phyloP scores from a whole-genome alignment of 371 early-diverging fungal genomes.

The Mitosporidium daphniae region DNA sequence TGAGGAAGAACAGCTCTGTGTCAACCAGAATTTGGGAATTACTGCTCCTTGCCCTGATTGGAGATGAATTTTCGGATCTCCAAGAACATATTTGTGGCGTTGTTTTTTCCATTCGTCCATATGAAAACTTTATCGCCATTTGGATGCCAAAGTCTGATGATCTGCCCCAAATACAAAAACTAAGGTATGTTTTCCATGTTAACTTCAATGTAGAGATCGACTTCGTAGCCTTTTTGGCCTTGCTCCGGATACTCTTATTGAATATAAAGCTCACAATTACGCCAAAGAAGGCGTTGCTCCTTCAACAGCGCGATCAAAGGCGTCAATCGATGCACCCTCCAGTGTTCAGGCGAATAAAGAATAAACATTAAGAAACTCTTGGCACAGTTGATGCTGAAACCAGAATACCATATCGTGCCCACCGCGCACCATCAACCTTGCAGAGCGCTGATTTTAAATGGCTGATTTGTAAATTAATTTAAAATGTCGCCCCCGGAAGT shows the following conservation, averaged over 20 bases:
- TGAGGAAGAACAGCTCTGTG: conserved; percentile 68
- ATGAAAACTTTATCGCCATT: conserved; percentile 63
- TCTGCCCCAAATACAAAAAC: background rate
- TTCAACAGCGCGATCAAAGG: no score
- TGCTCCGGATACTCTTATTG: conserved; percentile 32
- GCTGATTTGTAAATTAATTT: no score
- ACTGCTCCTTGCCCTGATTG: conserved; percentile 45
- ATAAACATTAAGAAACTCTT: no score
- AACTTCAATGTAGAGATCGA: background rate
- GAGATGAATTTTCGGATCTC: conserved; percentile 55
- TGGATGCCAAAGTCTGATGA: conserved; percentile 27
- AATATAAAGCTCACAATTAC: conserved; percentile 93
- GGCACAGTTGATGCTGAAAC: no score
- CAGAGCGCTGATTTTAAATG: no score
- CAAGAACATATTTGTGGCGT: conserved; percentile 59
- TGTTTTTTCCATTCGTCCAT: conserved; percentile 58
- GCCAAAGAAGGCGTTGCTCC: no score
- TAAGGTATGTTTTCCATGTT: background rate
- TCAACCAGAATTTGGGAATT: conserved; percentile 62
- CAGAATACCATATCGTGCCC: no score
- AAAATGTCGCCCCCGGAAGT: no score
- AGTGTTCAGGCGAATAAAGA: no score
- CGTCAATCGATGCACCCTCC: no score
- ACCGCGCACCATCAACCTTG: no score
- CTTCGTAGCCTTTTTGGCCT: background rate